Evolutionary conservation across 495 filamentous ascomycete species (phyloP), one percentile per base, ranked within the genome.

Genomic region (Evansstolkia leycettana): DNA sequence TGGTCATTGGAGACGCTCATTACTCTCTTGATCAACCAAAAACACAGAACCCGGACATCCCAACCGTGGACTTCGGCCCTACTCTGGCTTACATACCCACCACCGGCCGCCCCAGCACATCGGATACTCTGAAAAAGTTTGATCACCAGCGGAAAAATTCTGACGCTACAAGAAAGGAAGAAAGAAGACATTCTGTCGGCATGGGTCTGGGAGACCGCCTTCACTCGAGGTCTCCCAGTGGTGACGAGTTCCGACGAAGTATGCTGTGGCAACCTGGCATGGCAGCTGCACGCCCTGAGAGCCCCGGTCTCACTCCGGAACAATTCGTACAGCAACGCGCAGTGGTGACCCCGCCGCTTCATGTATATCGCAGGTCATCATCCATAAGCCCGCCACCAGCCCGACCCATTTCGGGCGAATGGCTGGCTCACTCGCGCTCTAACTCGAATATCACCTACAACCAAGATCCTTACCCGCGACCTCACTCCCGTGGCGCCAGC

Each of bases 241-340:
- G 52, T 34, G 62, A 60, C 41, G 69, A 65, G 32, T 61, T 45
- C 45, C 72, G 73, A 37, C 70, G 78, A 38, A 82, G 69, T 42
- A 56, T 88, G 33, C 52, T 78, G 12, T 95, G 88, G 89, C 81
- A 88, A 39, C 88, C 87, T 12, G 81, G 75, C 17, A 68, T 76
- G 58, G 57, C 66, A 46, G 28, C 38, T 46, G 44, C 60, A 38
- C 57, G 65, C 17, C 63, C 67, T 33, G 47, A 51, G 18, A 65
- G 58, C 34, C 65, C 70, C 25, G 58, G 61, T 30, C 45, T 76
- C 17, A 64, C 71, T 27, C 48, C 89, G 12, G 85, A 94, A 49
- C 76, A 94, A 48, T 94, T 76, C 57, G 84, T 95, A n/a, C 76
- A 85, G 40, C 82, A 90, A 43, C 75, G 85, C 33, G 79, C 82